phyloP scores from a whole-genome alignment of 768 basidiomycete species.

The Pleurotus sapidus region DNA sequence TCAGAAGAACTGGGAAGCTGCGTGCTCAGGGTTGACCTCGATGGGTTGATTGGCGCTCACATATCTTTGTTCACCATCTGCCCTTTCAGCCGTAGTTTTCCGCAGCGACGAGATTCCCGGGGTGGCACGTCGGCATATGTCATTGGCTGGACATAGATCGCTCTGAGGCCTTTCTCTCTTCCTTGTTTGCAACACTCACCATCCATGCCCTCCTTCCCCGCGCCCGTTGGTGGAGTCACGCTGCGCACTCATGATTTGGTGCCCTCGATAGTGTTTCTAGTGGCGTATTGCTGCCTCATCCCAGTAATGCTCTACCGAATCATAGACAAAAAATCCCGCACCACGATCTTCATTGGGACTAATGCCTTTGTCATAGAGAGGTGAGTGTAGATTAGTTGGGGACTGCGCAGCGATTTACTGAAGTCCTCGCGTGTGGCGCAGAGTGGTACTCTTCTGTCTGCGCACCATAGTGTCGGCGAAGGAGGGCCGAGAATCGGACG shows the following conservation, averaged over 20 bases:
- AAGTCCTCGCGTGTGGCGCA: constrained; percentile 5
- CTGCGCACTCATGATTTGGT: constrained; percentile 12
- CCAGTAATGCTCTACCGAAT: constrained; percentile 11
- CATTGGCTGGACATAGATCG: constrained; percentile 9
- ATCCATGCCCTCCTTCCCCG: constrained; percentile 4
- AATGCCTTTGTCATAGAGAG: constrained; percentile 13
- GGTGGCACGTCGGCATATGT: constrained; percentile 1
- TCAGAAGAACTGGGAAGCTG: not conserved
- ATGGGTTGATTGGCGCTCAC: constrained; percentile 7
- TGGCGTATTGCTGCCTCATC: constrained; percentile 12
- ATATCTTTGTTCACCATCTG: not conserved
- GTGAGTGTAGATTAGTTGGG: constrained; percentile 4
- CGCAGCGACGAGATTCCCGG: constrained; percentile 6
- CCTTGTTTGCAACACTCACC: not conserved
- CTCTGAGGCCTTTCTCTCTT: constrained; percentile 1
- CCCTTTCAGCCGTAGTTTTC: constrained; percentile 6
- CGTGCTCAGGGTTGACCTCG: constrained; percentile 6
- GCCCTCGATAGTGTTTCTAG: constrained; percentile 15
- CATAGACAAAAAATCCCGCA: constrained; percentile 7
- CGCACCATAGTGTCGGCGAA: constrained; percentile 15
- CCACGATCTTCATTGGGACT: constrained; percentile 7
- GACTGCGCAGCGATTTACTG: not conserved
- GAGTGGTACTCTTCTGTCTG: constrained; percentile 18
- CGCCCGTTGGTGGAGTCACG: constrained; percentile 16
- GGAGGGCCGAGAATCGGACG: constrained; percentile 14